These are phyloP conservation scores for Xylariaceae sp. DNA, from an alignment of 2,329 filamentous ascomycete genomes.

Conservation along the genomic window DNA sequence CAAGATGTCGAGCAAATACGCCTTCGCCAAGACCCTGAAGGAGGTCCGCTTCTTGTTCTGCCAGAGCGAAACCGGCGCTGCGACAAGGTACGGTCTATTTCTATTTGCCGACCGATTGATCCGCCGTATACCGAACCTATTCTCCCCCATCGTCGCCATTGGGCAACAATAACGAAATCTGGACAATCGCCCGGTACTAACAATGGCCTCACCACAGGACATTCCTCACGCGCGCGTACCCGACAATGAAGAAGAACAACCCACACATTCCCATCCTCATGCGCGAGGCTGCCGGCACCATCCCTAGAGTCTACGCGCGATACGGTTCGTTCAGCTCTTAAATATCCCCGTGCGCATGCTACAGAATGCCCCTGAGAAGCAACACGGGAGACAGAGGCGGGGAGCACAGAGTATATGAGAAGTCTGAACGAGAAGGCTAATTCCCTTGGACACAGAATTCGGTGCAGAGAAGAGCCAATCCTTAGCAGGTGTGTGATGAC, in stretches of 20 bases:
- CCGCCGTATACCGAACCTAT: neutral
- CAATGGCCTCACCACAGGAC: conserved; percentile 48
- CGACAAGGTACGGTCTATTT: conserved; percentile 62
- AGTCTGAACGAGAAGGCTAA: conserved; percentile 18
- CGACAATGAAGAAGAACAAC: conserved; percentile 99
- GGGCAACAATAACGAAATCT: neutral
- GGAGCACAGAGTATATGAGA: neutral
- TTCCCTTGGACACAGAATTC: conserved; percentile 37
- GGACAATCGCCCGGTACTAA: conserved; percentile 5
- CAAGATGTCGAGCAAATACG: conserved; percentile 87
- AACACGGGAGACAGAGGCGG: neutral
- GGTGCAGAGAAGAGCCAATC: conserved; percentile 53
- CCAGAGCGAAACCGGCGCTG: conserved; percentile 85
- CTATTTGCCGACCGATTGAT: neutral
- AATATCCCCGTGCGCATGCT: neutral
- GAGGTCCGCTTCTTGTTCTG: conserved; percentile 97
- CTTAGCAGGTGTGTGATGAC: conserved; percentile 41
- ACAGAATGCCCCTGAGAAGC: too few species aligned
- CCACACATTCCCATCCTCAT: conserved; percentile 89
- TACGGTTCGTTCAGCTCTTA: conserved; percentile 59
- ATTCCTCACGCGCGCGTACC: conserved; percentile 87
- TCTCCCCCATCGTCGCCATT: neutral
- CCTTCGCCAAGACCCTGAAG: conserved; percentile 80
- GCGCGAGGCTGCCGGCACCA: conserved; percentile 79
- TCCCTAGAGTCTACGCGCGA: conserved; percentile 84